phyloP scores from a whole-genome alignment of 805 yeast species.

The Wickerhamiella cacticola region DNA sequence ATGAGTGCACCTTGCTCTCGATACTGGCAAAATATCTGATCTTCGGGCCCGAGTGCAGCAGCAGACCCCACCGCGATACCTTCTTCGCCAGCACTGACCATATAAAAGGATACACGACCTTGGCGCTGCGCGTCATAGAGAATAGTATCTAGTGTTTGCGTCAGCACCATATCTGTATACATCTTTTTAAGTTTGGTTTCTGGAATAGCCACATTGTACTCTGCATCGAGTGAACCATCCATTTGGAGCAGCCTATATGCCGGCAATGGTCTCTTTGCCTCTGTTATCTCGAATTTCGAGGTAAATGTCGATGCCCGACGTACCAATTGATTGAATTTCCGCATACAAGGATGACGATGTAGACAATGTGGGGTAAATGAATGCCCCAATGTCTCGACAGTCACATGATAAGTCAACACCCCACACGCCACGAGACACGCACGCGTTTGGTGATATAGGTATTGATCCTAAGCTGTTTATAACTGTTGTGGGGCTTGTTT shows the following conservation, averaged over 20 bases:
- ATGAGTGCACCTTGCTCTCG: slow-evolving; percentile 28
- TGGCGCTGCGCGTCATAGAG: slow-evolving; percentile 31
- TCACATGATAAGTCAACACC: neutral
- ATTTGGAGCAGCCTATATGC: slow-evolving; percentile 25
- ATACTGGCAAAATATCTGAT: slow-evolving; percentile 27
- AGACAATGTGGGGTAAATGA: neutral
- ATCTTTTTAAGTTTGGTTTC: slow-evolving; percentile 22
- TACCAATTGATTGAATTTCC: neutral
- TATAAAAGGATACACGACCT: slow-evolving; percentile 28
- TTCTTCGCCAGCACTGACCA: slow-evolving; percentile 31
- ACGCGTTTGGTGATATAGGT: no score
- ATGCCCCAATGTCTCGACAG: neutral
- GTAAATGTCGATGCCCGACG: slow-evolving; percentile 1
- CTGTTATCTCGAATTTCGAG: neutral
- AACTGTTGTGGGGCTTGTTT: no score
- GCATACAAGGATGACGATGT: no score
- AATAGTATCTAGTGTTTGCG: slow-evolving; percentile 26
- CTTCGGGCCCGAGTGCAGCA: slow-evolving; percentile 26
- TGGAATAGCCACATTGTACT: slow-evolving; percentile 20
- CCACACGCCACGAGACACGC: no score
- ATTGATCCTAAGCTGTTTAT: no score
- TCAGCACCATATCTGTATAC: slow-evolving; percentile 28
- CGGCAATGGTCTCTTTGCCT: neutral
- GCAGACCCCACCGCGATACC: slow-evolving; percentile 29
- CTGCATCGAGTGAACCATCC: slow-evolving; percentile 24